These are phyloP conservation scores for Tagetes patula DNA, from an alignment of 129 eudicot species.

Conservation along the genomic window DNA sequence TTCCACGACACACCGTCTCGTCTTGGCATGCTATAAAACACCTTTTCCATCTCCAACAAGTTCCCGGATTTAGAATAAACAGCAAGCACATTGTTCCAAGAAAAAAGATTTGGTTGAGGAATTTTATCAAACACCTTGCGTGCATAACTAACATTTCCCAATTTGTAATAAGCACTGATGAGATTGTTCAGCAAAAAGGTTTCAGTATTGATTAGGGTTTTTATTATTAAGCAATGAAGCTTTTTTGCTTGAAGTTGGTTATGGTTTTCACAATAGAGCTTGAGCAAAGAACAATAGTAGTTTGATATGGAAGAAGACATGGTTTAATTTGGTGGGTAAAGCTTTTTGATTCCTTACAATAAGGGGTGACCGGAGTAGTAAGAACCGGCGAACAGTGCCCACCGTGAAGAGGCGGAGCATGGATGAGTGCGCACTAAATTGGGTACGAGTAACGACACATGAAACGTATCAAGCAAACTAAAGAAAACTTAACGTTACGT, in stretches of 20 bases:
- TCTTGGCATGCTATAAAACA: conserved; percentile 51
- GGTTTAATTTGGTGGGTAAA: conserved; percentile 34
- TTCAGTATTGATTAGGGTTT: conserved; percentile 49
- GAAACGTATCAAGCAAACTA: too few species aligned
- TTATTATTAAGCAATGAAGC: conserved; percentile 63
- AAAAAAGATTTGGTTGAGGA: conserved; percentile 67
- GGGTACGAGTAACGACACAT: too few species aligned
- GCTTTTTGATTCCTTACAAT: not conserved
- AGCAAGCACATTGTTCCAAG: conserved; percentile 83
- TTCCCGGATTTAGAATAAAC: conserved; percentile 68
- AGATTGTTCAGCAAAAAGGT: conserved; percentile 68
- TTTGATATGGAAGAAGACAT: conserved; percentile 53
- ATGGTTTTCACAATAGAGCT: conserved; percentile 60
- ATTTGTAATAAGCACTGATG: conserved; percentile 45
- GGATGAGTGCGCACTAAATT: not conserved
- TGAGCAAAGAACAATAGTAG: conserved; percentile 65
- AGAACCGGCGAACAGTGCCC: not conserved
- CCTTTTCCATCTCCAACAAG: conserved; percentile 48
- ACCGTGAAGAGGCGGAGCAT: not conserved
- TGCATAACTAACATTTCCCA: conserved; percentile 54
- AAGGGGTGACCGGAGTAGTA: not conserved
- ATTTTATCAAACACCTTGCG: conserved; percentile 85
- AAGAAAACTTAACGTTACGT: too few species aligned
- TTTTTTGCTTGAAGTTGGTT: conserved; percentile 58
- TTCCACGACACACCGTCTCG: conserved; percentile 92